Conservation (phyloP, 2,329 filamentous ascomycete genomes). For the Xylaria sp. region DNA sequence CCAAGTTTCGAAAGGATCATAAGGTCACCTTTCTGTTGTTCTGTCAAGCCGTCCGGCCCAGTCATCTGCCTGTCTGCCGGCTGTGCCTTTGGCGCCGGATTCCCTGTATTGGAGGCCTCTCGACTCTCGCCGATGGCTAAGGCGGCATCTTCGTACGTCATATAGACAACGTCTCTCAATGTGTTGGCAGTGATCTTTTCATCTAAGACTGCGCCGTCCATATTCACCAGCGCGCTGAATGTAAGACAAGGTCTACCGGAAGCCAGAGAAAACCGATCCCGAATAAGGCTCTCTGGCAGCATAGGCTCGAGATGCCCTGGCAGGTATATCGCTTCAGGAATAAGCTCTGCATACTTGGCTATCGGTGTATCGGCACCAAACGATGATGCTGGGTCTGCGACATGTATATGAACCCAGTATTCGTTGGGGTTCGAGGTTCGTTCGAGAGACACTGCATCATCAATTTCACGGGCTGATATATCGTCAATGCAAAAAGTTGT, state of each 20-base stretch:
- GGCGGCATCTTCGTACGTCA: slow-evolving; percentile 59
- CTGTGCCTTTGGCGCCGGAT: slow-evolving; percentile 34
- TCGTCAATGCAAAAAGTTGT: slow-evolving; percentile 77
- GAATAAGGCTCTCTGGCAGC: slow-evolving; percentile 58
- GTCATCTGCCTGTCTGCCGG: slow-evolving; percentile 52
- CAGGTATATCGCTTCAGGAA: slow-evolving; percentile 65
- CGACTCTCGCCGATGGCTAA: slow-evolving; percentile 47
- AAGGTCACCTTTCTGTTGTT: slow-evolving; percentile 53
- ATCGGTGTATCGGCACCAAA: slow-evolving; percentile 65
- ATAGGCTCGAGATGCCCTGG: slow-evolving; percentile 64
- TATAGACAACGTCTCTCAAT: slow-evolving; percentile 61
- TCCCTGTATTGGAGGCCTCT: slow-evolving; percentile 39
- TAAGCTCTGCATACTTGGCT: slow-evolving; percentile 64
- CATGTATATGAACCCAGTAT: slow-evolving; percentile 79
- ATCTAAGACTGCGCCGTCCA: slow-evolving; percentile 58
- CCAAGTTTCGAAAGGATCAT: slow-evolving; percentile 55
- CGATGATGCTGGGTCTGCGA: slow-evolving; percentile 78
- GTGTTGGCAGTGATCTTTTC: slow-evolving; percentile 59
- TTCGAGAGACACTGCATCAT: slow-evolving; percentile 79
- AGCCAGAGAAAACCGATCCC: slow-evolving; percentile 60
- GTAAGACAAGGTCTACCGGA: slow-evolving; percentile 60
- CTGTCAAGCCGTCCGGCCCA: slow-evolving; percentile 49
- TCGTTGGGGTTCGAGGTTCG: slow-evolving; percentile 56
- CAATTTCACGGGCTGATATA: slow-evolving; percentile 70
- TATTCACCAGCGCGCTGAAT: slow-evolving; percentile 64